Evolutionary conservation across 1,139 yeast species (phyloP), one percentile per base, ranked within the genome.

Genomic region (Lizanozyma gosingica): DNA sequence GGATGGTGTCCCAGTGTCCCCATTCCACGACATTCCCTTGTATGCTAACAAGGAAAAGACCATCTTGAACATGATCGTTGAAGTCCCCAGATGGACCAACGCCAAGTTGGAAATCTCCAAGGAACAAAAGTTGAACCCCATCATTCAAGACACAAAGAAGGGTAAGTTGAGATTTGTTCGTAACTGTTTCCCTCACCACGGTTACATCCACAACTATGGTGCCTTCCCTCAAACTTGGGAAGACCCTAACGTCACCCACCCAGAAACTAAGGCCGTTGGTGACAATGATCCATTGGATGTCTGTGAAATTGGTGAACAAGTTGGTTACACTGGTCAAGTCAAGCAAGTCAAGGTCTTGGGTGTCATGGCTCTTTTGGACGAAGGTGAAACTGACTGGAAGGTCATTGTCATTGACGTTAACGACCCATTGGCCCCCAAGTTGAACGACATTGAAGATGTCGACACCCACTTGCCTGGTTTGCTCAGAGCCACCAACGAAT

Each of bases 181-280:
- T 64, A 87, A 87, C 68, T 75, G 87, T 54, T 87, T 85, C 76
- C 96, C 96, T 35, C 83, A 78, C 63, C 87, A 84, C 55, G 96
- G 96, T 45, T 86, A 86, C 66, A 77, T 90, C 50, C 95, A 84
- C 67, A 87, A 86, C 70, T 87, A 87, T 57, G 96, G 96, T 54
- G 95, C 95, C 27, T 78, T 87, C 69, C 95, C 96, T 41, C 95
- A 86, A 64, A 87, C 96, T 29, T 87, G 95, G 95, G 96, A 87
- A 64, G 94, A 87, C 55, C 94, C 94, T 43, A 78, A 77, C 51
- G 60, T 58, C 37, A 60, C 67, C 43, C 83, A 82, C 65, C 82
- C 85, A 47, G 92, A 82, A 59, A 82, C 94, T 45, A 80, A 81
- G 55, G 86, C 88, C 44, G 76, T 62, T 50, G 95, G 96, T 53